These are phyloP conservation scores for Colletotrichum sp. DNA, from an alignment of 2,329 filamentous ascomycete species.

Conservation along the genomic window DNA sequence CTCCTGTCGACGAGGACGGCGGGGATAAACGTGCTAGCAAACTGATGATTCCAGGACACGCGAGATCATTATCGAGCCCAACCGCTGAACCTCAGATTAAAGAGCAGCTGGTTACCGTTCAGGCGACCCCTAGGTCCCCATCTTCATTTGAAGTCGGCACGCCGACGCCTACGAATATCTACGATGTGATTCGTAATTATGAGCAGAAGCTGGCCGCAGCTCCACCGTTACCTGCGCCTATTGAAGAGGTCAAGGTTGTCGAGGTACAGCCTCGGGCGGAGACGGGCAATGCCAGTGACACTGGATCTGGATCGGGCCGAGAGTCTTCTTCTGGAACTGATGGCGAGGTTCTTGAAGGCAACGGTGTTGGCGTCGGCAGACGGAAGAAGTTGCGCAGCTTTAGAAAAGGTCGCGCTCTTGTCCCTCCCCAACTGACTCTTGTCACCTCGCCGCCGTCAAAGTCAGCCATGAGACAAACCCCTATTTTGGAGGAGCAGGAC, in stretches of 20 bases:
- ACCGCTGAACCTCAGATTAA: not conserved
- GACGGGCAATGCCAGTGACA: not conserved
- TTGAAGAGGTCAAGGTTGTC: not conserved
- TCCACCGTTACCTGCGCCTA: not conserved
- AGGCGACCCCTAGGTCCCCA: not conserved
- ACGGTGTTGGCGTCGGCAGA: slow-evolving; percentile 30
- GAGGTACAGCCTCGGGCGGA: not conserved
- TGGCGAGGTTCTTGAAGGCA: slow-evolving; percentile 34
- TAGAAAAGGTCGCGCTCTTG: slow-evolving; percentile 28
- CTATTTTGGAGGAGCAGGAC: slow-evolving; percentile 15
- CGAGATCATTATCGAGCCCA: not conserved
- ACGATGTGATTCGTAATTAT: slow-evolving; percentile 19
- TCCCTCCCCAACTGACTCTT: slow-evolving; percentile 31
- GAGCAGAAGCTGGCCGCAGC: slow-evolving; percentile 18
- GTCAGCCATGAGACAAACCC: slow-evolving; percentile 15
- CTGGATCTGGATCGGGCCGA: not conserved
- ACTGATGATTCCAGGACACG: not conserved
- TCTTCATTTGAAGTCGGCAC: not conserved
- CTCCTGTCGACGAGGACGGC: not conserved
- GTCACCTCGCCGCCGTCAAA: slow-evolving; percentile 45
- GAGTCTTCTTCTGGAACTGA: slow-evolving; percentile 9
- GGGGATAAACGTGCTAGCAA: not conserved
- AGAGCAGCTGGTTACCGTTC: slow-evolving; percentile 7
- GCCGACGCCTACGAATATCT: slow-evolving; percentile 15
- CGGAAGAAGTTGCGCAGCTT: slow-evolving; percentile 34